Percentiles rank a stretch among this genome's conserved stretches.
phyloP scores from a whole-genome alignment of 2,329 filamentous ascomycete genomes.

The Penicillium sp. region DNA sequence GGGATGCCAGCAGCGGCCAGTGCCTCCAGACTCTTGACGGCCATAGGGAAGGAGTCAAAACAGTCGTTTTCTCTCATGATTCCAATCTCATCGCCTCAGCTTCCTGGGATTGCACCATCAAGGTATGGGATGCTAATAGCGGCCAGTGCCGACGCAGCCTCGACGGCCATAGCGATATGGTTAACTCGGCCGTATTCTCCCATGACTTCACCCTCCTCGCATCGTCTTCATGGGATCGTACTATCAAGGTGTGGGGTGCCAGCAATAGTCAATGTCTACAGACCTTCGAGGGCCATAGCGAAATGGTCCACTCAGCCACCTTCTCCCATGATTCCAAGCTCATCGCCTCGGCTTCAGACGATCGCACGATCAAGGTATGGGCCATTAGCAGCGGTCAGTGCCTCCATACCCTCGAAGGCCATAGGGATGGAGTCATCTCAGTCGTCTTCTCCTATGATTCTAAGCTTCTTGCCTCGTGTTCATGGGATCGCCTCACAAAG shows the following conservation, averaged over 20 bases:
- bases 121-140: too few relatives aligned
- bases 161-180: neutral
- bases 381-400: neutral
- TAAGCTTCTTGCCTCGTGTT: too few relatives aligned
- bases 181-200: neutral
- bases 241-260: neutral
- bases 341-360: too few relatives aligned
- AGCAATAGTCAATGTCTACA: neutral
- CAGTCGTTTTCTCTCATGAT: too few relatives aligned
- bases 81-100: too few relatives aligned
- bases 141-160: too few relatives aligned
- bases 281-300: neutral
- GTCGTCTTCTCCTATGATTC: neutral
- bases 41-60: too few relatives aligned
- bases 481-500: too few relatives aligned
- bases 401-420: neutral
- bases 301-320: neutral
- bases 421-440: neutral
- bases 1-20: too few relatives aligned
- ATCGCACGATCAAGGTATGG: neutral
- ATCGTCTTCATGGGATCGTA: neutral
- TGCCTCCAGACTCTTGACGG: too few relatives aligned
- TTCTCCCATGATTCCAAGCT: neutral
- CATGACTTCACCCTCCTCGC: neutral
- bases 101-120: too few relatives aligned